phyloP scores from a whole-genome alignment of 2,329 filamentous ascomycete species.

The Colletotrichum sublineola region DNA sequence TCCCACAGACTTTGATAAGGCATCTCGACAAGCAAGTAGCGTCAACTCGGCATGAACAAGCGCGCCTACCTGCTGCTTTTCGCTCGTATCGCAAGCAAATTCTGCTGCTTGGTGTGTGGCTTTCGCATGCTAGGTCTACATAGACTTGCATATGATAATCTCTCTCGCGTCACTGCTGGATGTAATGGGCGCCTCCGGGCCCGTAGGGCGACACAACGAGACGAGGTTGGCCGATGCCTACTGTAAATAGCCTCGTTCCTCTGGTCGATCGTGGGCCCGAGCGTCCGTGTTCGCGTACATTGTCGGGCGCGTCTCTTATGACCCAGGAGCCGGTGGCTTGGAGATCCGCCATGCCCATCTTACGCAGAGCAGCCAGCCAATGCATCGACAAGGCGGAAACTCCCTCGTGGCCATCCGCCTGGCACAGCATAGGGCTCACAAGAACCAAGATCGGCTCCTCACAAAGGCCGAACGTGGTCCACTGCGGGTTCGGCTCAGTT shows the following conservation, averaged over 20 bases:
- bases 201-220: slow-evolving; percentile 4
- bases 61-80: background rate
- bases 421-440: slow-evolving; percentile 2
- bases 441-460: background rate
- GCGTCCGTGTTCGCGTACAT: background rate
- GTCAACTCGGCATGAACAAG: background rate
- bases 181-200: background rate
- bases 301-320: background rate
- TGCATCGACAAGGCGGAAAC: slow-evolving; percentile 2
- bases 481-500: background rate
- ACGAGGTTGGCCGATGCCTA: background rate
- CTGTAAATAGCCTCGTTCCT: too few relatives aligned
- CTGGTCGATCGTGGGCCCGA: too few relatives aligned
- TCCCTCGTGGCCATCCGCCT: slow-evolving; percentile 12
- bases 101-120: background rate
- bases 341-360: background rate
- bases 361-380: background rate
- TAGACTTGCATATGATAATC: background rate
- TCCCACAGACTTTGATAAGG: too few relatives aligned
- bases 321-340: background rate
- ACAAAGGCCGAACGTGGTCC: background rate
- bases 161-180: background rate
- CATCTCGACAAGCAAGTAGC: background rate
- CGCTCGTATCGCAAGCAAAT: background rate
- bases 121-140: too few relatives aligned